phyloP scores from a whole-genome alignment of 805 yeast genomes.

The Teunomyces barrocoloradensis region DNA sequence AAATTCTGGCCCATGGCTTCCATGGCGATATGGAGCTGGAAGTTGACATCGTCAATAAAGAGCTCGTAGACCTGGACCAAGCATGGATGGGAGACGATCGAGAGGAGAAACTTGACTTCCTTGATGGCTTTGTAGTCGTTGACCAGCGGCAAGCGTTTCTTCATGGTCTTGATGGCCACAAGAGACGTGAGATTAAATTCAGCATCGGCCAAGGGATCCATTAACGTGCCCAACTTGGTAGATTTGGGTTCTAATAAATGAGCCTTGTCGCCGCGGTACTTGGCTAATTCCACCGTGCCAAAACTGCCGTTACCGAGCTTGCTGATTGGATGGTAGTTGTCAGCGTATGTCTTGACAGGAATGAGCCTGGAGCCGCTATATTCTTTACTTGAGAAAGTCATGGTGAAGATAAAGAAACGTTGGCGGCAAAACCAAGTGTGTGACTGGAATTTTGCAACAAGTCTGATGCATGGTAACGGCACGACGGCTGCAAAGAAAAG shows the following conservation, averaged over 20 bases:
- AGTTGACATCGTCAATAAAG: slow-evolving; percentile 62
- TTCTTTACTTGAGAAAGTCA: not conserved
- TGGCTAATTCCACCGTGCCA: slow-evolving; percentile 68
- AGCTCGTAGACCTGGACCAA: slow-evolving; percentile 75
- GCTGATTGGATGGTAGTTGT: slow-evolving; percentile 46
- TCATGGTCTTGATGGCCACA: slow-evolving; percentile 81
- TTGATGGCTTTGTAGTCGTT: slow-evolving; percentile 45
- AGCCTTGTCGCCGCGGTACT: slow-evolving; percentile 30
- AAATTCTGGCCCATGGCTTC: slow-evolving; percentile 84
- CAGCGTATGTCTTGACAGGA: slow-evolving; percentile 15
- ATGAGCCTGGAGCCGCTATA: slow-evolving; percentile 3
- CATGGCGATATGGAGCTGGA: slow-evolving; percentile 77
- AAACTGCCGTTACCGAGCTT: slow-evolving; percentile 73
- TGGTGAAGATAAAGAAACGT: not conserved
- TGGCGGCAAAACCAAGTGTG: slow-evolving; percentile 1
- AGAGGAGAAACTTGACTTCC: slow-evolving; percentile 64
- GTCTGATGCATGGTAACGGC: not conserved
- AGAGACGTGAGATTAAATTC: slow-evolving; percentile 29
- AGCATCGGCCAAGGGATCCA: slow-evolving; percentile 40
- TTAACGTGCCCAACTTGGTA: slow-evolving; percentile 43
- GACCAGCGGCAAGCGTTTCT: slow-evolving; percentile 41
- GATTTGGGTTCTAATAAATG: slow-evolving; percentile 16
- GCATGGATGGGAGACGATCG: slow-evolving; percentile 68
- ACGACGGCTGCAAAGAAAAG: slow-evolving; percentile 4
- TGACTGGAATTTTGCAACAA: not conserved